Base-by-base conservation (phyloP, 345 rosid genomes). In the Hibiscus mutabilis region DNA sequence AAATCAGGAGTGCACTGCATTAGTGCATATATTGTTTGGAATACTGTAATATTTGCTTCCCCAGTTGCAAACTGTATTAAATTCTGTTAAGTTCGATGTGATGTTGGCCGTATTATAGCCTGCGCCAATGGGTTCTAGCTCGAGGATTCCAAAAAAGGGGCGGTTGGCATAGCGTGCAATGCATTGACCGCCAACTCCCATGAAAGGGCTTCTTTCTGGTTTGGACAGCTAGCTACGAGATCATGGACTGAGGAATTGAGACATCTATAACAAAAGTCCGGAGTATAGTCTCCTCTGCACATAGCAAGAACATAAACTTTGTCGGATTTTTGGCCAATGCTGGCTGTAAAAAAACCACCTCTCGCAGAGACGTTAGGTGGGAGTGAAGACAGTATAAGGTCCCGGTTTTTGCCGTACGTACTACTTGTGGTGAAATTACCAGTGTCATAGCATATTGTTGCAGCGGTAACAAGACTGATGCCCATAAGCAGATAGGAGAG, bases 1-100 rank as follows among this genome's bases (percentile, higher is more conserved):
- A 87, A 5, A 52, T 89, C 90, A 8, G 92, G 86, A 10, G 81
- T 82, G 74, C 95, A 87, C 60, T 86, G 86, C 82, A 77, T 79
- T 42, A 84, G 6, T 9, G 81, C 73, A 63, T 82, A 85, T 15
- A 84, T 79, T n/a, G 22, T 85, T 4, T 51, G 0, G 35, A 12
- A 5, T 3, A 2, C 15, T 7, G 77, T 65, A 24, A 79, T 10
- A 9, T 60, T 47, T 1, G 79, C 64, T 60, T 82, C 80, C 29
- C 75, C 84, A 5, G 79, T 78, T 5, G 69, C 83, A 57, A 12
- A 68, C 73, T 21, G 61, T 12, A 49, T 46, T 49, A 7, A 88
- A 77, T 73, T 33, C 8, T 6, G 69, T 69, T 59, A 47, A 16
- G 74, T 79, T 71, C 22, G 61, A 24, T 0, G 42, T 11, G 44